Conservation (phyloP, 805 yeast genomes). For the Candida sithepensis region DNA sequence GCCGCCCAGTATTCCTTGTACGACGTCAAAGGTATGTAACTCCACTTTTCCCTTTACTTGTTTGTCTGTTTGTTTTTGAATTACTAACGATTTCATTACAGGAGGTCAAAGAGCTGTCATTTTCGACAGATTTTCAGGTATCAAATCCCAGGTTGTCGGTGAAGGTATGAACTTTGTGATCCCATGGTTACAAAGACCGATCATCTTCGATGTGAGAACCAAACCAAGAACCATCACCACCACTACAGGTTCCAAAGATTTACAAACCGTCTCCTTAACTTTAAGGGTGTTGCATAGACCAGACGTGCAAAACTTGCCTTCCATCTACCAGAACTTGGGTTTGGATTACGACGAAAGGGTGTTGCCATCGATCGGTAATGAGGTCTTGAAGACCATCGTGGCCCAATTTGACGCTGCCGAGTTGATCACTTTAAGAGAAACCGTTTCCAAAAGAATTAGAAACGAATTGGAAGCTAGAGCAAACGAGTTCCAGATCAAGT, state of each 20-base stretch:
- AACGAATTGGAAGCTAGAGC: conserved; percentile 83
- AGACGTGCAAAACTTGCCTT: conserved; percentile 76
- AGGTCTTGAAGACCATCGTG: conserved; percentile 92
- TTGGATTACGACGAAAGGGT: conserved; percentile 96
- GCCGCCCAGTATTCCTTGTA: conserved; percentile 81
- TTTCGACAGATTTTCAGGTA: conserved; percentile 88
- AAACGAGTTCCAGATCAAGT: conserved; percentile 78
- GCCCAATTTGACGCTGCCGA: conserved; percentile 99
- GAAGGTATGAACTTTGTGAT: conserved; percentile 95
- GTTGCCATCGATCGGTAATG: conserved; percentile 94
- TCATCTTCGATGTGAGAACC: conserved; percentile 90
- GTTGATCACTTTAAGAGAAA: conserved; percentile 94
- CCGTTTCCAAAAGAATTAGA: conserved; percentile 84
- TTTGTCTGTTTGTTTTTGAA: not conserved
- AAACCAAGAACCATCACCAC: conserved; percentile 91
- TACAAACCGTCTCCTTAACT: conserved; percentile 92
- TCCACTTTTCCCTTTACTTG: not conserved
- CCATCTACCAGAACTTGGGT: conserved; percentile 87
- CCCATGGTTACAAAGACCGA: conserved; percentile 95
- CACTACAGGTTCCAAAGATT: conserved; percentile 94
- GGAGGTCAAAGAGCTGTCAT: conserved; percentile 93
- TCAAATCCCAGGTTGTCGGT: conserved; percentile 81
- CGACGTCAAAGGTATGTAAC: conserved; percentile 67
- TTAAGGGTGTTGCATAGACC: conserved; percentile 93
- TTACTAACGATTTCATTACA: conserved; percentile 6